Evolutionary conservation across 2,329 filamentous ascomycete genomes (phyloP), one percentile per base, ranked within the genome.

Genomic region (Ophiostoma montium): DNA sequence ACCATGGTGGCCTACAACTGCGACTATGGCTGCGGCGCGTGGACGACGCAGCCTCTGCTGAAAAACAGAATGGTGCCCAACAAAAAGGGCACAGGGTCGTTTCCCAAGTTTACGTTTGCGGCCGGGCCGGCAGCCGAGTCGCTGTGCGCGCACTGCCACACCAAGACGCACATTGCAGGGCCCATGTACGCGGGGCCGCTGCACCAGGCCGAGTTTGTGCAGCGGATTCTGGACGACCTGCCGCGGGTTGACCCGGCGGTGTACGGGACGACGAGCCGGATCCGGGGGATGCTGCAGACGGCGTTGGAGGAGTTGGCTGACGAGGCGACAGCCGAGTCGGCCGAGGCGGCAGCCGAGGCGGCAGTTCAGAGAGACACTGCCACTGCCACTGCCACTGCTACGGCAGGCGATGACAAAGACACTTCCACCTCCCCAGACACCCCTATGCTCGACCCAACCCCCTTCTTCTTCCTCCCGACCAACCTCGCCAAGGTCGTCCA

Each of bases 111-210:
- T 60, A 72, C 74, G 0, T 79, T 89, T 54, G 76, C 83, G 0
- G 72, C 83, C 59, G 89, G 74, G 0, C 87, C 89, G 1, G 74
- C 76, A 1, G 69, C 76, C 4, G 74, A 79, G 50, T 71, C 74
- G 15, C 67, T 72, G 35, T 98, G 92, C 63, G 74, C 80, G 52
- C 87, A 96, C 62, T 98, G 92, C 61, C 85, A 83, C 9, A 80
- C 76, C 60, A 90, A 84, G 61, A 94, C 83, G 66, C 92, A 96
- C 63, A 64, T 96, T 13, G 84, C 80, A 5, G 92, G 92, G 2
- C 92, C 92, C 1, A 96, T 98, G 90, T 98, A 89, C 68, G 89
- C 78, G 32, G 92, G 92, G 1, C 84, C 84, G 18, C 69, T 98
- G 9, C 92, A 98, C 65, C 88, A 88, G 41, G 74, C 79, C 7